A percentile compares a stretch with the other conserved stretches of the same genome.
Evolutionary conservation across 2,329 filamentous ascomycete species (phyloP).

Genomic region (Neospermospora avenae): DNA sequence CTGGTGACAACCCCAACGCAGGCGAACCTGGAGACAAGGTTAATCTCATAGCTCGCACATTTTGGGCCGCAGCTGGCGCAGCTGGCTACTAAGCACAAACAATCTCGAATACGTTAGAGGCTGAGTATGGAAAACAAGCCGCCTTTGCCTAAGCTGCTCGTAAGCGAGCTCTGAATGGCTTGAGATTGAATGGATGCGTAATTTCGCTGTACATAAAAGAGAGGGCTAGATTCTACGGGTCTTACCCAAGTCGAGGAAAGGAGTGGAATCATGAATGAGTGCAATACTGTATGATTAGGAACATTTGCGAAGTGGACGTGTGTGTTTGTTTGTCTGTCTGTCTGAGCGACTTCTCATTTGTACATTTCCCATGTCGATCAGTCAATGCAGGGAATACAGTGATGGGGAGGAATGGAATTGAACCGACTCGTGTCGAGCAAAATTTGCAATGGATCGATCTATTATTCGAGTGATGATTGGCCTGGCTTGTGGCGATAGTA

Average conservation of each 20-base stretch:
- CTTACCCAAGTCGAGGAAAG: too few relatives aligned
- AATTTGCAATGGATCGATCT: too few relatives aligned
- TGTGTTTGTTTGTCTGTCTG: not conserved
- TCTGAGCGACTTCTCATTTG: not conserved
- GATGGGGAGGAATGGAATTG: too few relatives aligned
- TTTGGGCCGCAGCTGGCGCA: not conserved
- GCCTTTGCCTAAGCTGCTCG: not conserved
- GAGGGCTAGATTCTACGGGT: too few relatives aligned
- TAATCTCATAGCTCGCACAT: not conserved
- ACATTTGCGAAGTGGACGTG: not conserved
- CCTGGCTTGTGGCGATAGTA: not conserved
- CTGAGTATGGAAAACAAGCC: not conserved
- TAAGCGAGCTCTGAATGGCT: not conserved
- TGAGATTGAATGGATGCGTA: not conserved
- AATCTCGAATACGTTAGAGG: not conserved
- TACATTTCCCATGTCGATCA: not conserved
- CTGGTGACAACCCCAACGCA: constrained; percentile 1
- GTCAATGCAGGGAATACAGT: too few relatives aligned
- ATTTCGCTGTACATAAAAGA: not conserved
- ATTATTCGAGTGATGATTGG: not conserved
- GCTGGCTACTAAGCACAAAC: not conserved
- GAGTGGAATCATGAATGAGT: not conserved
- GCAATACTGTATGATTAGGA: not conserved
- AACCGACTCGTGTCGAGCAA: too few relatives aligned
- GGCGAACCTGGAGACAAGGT: not conserved